Base-by-base conservation (phyloP, 768 basidiomycete genomes). In the Ephemerocybe angulata region DNA sequence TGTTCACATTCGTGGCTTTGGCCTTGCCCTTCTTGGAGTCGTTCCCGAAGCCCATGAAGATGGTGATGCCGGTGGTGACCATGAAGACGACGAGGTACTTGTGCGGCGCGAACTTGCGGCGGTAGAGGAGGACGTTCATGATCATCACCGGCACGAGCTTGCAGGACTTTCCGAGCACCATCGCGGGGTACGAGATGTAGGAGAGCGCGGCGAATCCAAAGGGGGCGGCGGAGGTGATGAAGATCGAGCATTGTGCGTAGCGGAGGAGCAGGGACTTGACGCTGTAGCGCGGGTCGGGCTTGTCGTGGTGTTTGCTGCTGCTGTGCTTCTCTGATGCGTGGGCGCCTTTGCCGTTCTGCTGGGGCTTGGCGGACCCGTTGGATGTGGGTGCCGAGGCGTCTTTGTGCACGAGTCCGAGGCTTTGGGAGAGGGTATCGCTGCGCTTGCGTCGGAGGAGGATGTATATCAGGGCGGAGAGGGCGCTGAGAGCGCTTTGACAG, bases 111-210 rank as follows among this genome's bases (percentile, higher is more conserved):
- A 98, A 98, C 59, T 82, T 81, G 47, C 96, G 87, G 52, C 95
- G 92, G 72, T 98, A 98, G 55, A 98, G 79, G 35, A 98, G 64
- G 62, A 98, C 86, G 72, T 98, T 98, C 88, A 98, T 94, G 70
- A 98, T 82, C 84, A 96, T 92, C 57, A 95, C 97, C 0, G 97
- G 97, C 41, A 99, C 93, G 67, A 99, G 91, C 69, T 98, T 98
- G 80, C 97, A 98, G 0, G 95, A 98, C 70, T 98, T 98, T 50
- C 92, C 97, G 60, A 98, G 87, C 30, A 98, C 95, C 90, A 98
- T 96, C 41, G 96, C 93, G 48, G 97, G 97, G 76, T 98, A 98
- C 17, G 93, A 93, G 66, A 99, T 94, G 73, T 96, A 92, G 24
- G 91, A 86, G 40, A 98, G 86, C 4, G 94, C 86, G 11, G 94